phyloP scores from a whole-genome alignment of 2,329 filamentous ascomycete genomes.

The Diaporthe longicolla region DNA sequence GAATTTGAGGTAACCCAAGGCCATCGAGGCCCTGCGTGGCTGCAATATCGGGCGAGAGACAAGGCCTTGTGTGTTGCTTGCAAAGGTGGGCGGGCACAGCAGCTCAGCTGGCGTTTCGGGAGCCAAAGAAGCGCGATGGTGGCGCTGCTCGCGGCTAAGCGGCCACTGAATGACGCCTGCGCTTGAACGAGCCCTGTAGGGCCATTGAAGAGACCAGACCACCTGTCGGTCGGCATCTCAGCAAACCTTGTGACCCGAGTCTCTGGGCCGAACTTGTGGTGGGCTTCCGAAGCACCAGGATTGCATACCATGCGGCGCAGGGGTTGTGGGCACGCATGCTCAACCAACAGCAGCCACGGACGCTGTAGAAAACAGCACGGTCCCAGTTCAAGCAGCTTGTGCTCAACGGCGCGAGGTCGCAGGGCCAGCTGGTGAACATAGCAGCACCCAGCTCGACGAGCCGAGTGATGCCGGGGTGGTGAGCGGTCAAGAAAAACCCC shows the following conservation, averaged over 20 bases:
- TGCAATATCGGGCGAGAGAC: conserved; percentile 19
- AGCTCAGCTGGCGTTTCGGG: conserved; percentile 30
- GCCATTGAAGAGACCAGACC: conserved; percentile 25
- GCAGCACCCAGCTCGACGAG: background rate
- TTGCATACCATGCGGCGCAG: background rate
- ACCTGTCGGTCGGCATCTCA: conserved; percentile 38
- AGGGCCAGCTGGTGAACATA: conserved; percentile 5
- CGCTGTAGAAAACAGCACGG: no score
- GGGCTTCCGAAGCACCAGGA: conserved; percentile 21
- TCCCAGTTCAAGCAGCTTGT: background rate
- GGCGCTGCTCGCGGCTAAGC: conserved; percentile 41
- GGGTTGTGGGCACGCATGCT: conserved; percentile 15
- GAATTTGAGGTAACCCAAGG: conserved; percentile 39
- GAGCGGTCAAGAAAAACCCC: conserved; percentile 23
- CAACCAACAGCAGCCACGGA: conserved; percentile 28
- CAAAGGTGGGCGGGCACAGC: conserved; percentile 1
- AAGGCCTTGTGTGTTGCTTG: conserved; percentile 12
- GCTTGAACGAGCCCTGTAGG: conserved; percentile 34
- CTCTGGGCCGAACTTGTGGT: conserved; percentile 23
- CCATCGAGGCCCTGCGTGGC: conserved; percentile 34
- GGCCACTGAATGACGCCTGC: conserved; percentile 33
- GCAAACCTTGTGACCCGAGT: conserved; percentile 30
- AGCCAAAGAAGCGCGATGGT: conserved; percentile 39
- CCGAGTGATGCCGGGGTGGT: conserved; percentile 21
- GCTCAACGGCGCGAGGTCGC: background rate